Percentiles rank a stretch among this genome's conserved stretches.
phyloP scores from a whole-genome alignment of 371 early-diverging fungal species.

The Rhizopus delemar region DNA sequence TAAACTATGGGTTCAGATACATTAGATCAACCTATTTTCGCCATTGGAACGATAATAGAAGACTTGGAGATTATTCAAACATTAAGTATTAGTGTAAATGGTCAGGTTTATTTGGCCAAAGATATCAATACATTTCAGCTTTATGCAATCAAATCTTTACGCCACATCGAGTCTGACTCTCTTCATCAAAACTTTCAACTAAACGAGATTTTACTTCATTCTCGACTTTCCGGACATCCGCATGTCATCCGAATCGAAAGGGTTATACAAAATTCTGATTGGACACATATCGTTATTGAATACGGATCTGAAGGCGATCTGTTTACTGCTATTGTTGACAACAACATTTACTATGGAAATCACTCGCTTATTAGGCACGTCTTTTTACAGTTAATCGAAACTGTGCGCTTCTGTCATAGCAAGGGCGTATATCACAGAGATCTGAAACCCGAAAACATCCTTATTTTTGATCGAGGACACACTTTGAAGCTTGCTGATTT shows the following conservation, averaged over 20 bases:
- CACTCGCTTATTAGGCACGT: slow-evolving; percentile 55
- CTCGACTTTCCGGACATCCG: slow-evolving; percentile 63
- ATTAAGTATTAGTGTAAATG: slow-evolving; percentile 71
- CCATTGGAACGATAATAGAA: slow-evolving; percentile 39
- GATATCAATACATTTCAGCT: slow-evolving; percentile 35
- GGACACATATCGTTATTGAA: slow-evolving; percentile 69
- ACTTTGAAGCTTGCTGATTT: slow-evolving; percentile 89
- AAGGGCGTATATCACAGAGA: slow-evolving; percentile 72
- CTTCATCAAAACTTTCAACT: slow-evolving; percentile 64
- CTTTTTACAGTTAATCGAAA: slow-evolving; percentile 60
- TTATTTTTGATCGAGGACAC: slow-evolving; percentile 48
- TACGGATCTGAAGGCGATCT: slow-evolving; percentile 64
- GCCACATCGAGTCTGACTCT: slow-evolving; percentile 54
- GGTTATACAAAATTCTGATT: slow-evolving; percentile 50
- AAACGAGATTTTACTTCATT: slow-evolving; percentile 77
- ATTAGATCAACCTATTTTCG: slow-evolving; percentile 14
- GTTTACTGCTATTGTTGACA: slow-evolving; percentile 65
- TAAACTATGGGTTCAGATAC: slow-evolving; percentile 12
- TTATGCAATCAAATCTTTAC: slow-evolving; percentile 72
- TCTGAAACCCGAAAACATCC: slow-evolving; percentile 73
- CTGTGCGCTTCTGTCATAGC: slow-evolving; percentile 61
- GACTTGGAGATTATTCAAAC: slow-evolving; percentile 44
- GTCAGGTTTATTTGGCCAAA: slow-evolving; percentile 66
- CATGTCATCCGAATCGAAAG: slow-evolving; percentile 72
- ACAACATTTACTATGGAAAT: slow-evolving; percentile 52